Percentiles rank a stretch among this genome's conserved stretches.
phyloP scores from a whole-genome alignment of 352 stramenopile species.

The Sclerospora graminicola region DNA sequence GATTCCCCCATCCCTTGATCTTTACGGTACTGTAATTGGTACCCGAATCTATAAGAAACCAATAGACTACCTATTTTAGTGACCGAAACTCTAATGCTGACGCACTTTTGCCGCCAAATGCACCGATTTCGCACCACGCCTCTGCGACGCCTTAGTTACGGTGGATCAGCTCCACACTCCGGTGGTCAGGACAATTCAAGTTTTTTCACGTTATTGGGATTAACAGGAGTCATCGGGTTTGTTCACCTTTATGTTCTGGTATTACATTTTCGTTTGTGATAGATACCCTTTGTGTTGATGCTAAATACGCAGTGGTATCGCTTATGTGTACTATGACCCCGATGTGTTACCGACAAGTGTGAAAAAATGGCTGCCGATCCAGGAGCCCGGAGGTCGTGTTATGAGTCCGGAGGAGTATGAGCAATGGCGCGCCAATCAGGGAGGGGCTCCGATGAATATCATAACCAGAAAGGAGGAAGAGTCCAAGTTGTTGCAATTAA shows the following conservation, averaged over 20 bases:
- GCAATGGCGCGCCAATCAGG: slow-evolving; percentile 69
- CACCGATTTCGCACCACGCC: slow-evolving; percentile 23
- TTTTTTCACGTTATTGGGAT: slow-evolving; percentile 65
- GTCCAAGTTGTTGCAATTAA: slow-evolving; percentile 9
- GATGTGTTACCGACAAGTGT: slow-evolving; percentile 64
- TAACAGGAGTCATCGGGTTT: slow-evolving; percentile 54
- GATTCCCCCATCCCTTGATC: too few relatives aligned
- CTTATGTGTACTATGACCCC: slow-evolving; percentile 81
- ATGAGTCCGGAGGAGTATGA: slow-evolving; percentile 86
- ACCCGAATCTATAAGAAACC: too few relatives aligned
- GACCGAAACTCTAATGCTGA: too few relatives aligned
- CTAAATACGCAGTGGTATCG: slow-evolving; percentile 34
- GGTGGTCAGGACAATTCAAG: slow-evolving; percentile 70
- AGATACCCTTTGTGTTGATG: background rate
- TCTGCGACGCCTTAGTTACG: slow-evolving; percentile 53
- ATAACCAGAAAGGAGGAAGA: slow-evolving; percentile 29
- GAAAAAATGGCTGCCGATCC: slow-evolving; percentile 73
- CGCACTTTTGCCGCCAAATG: slow-evolving; percentile 21
- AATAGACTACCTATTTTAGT: too few relatives aligned
- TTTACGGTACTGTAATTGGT: too few relatives aligned
- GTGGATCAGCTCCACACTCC: slow-evolving; percentile 38
- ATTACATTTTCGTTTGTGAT: background rate
- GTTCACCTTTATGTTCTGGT: background rate
- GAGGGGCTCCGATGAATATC: slow-evolving; percentile 23
- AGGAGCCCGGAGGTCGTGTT: slow-evolving; percentile 66